phyloP scores from a whole-genome alignment of 257 asterid species.

The Lavandula angustifolia region DNA sequence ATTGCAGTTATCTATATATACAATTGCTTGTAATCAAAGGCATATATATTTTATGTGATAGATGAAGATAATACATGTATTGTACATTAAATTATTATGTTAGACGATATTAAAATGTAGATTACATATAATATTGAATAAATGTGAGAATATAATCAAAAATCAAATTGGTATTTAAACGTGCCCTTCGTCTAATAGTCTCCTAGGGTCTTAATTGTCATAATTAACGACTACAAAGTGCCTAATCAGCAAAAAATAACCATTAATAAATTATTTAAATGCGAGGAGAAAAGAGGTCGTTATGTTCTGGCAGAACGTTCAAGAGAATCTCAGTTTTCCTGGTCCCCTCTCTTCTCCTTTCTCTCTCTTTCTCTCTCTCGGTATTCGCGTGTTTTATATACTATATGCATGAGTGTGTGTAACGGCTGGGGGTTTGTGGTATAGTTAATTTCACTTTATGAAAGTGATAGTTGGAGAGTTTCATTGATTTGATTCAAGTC shows the following conservation, averaged over 20 bases:
- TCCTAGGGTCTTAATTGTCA: constrained; percentile 4
- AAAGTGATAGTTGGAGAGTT: constrained; percentile 23
- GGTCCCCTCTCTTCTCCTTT: background rate
- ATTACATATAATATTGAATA: too few species aligned
- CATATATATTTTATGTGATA: too few species aligned
- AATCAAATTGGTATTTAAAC: too few species aligned
- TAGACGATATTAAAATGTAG: too few species aligned
- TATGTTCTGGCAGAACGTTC: constrained; percentile 1
- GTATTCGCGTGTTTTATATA: background rate
- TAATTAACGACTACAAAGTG: constrained; percentile 14
- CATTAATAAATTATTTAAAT: background rate
- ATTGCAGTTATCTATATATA: too few species aligned
- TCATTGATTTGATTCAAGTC: constrained; percentile 28
- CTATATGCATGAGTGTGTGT: background rate
- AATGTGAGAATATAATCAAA: too few species aligned
- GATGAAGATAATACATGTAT: too few species aligned
- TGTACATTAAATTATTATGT: too few species aligned
- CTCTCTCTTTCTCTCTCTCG: background rate
- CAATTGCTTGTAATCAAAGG: too few species aligned
- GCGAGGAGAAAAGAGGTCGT: background rate
- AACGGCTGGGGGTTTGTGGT: background rate
- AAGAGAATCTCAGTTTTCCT: constrained; percentile 29
- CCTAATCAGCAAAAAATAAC: constrained; percentile 12
- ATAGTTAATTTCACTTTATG: background rate
- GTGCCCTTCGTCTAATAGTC: too few species aligned